Evolutionary conservation across 441 rosid species (phyloP).

Genomic region (Omphalea diandra): DNA sequence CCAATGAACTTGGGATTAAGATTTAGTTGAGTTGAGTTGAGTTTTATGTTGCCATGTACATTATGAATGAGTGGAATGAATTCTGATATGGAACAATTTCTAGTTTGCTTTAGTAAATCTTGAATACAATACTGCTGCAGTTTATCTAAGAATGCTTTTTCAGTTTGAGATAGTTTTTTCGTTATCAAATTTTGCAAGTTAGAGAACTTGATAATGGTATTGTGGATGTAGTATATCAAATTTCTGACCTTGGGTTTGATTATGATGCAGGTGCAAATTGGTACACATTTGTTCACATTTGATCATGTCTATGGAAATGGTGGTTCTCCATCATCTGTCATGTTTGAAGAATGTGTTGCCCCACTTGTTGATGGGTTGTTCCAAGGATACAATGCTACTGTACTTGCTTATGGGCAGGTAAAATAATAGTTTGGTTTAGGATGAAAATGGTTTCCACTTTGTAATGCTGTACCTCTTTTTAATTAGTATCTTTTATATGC

Average conservation of each 20-base stretch:
- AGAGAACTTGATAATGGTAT: neutral
- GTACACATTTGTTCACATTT: conserved; percentile 89
- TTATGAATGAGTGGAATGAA: neutral
- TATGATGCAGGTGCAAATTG: conserved; percentile 76
- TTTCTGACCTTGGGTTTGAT: conserved; percentile 1
- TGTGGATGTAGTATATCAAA: neutral
- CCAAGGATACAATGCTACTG: conserved; percentile 97
- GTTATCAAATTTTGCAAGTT: neutral
- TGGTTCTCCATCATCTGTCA: conserved; percentile 63
- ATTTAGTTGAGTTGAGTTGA: no score
- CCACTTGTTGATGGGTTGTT: conserved; percentile 91
- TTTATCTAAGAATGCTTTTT: no score
- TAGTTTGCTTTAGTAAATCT: no score
- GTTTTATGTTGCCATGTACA: no score
- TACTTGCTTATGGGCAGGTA: conserved; percentile 98
- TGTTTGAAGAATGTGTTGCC: conserved; percentile 83
- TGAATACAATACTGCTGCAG: no score
- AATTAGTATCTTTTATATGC: neutral
- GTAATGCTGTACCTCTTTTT: neutral
- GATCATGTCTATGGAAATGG: conserved; percentile 93
- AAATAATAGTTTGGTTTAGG: neutral
- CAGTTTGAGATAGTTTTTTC: neutral
- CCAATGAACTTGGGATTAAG: no score
- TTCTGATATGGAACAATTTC: no score
- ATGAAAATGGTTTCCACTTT: conserved; percentile 8